Conservation (phyloP, 345 rosid genomes). For the Camelina hispida region DNA sequence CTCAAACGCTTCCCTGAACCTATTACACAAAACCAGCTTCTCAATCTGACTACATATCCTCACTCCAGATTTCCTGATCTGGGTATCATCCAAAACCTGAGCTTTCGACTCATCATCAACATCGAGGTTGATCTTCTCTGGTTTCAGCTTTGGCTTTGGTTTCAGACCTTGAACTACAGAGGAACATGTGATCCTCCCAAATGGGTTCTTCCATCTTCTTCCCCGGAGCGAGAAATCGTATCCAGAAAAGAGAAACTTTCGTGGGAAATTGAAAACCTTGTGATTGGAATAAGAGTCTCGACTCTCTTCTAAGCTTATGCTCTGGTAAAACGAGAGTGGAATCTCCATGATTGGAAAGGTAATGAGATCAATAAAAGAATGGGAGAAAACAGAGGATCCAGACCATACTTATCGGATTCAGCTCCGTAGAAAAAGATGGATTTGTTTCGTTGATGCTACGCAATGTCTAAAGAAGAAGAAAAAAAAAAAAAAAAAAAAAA, state of each 20-base stretch:
- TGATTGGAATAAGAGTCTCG: conserved; percentile 34
- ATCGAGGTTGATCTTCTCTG: conserved; percentile 45
- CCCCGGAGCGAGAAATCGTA: conserved; percentile 47
- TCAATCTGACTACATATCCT: conserved; percentile 79
- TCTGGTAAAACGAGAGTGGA: conserved; percentile 54
- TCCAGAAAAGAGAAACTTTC: conserved; percentile 46
- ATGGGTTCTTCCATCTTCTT: conserved; percentile 54
- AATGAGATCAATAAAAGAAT: conserved; percentile 21
- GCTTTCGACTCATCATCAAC: conserved; percentile 33
- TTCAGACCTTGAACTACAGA: conserved; percentile 56
- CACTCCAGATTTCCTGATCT: conserved; percentile 48
- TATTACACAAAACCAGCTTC: conserved; percentile 62
- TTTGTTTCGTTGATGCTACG: background rate
- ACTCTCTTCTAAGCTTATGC: conserved; percentile 50
- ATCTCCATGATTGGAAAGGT: conserved; percentile 54
- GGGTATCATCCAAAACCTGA: conserved; percentile 37
- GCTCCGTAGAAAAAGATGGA: background rate
- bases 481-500: background rate
- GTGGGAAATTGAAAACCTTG: conserved; percentile 39
- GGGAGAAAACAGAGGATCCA: conserved; percentile 21
- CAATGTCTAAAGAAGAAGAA: background rate
- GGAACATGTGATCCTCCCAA: conserved; percentile 52
- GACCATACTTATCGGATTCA: conserved; percentile 25
- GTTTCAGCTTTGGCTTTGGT: conserved; percentile 63
- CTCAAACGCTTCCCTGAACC: conserved; percentile 75